A percentile compares a stretch with the other conserved stretches of the same genome.
phyloP scores from a whole-genome alignment of 2,329 filamentous ascomycete species.

The Proliferodiscus dingleyae region DNA sequence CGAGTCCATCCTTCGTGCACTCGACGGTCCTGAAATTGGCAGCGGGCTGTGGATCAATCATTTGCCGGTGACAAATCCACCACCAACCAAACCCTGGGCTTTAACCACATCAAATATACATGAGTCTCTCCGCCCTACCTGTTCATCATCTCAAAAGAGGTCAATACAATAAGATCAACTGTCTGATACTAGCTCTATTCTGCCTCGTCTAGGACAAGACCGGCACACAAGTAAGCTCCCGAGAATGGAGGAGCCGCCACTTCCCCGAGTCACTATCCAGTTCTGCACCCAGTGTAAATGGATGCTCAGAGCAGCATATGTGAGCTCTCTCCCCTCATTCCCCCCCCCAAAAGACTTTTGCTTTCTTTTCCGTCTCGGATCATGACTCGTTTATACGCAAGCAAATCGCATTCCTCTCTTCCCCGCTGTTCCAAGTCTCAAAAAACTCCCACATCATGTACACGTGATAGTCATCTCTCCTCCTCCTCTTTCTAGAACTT shows the following conservation, averaged over 20 bases:
- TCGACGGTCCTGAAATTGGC: neutral
- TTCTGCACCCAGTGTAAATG: slow-evolving; percentile 94
- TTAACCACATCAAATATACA: too few species aligned
- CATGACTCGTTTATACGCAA: neutral
- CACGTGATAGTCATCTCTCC: slow-evolving; percentile 3
- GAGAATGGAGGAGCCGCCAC: slow-evolving; percentile 26
- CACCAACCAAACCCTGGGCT: too few species aligned
- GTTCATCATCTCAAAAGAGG: too few species aligned
- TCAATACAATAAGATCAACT: slow-evolving; percentile 10
- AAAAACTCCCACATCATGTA: neutral
- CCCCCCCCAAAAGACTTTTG: neutral
- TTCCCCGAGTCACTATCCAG: slow-evolving; percentile 78
- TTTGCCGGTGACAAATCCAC: too few species aligned
- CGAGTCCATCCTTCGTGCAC: neutral
- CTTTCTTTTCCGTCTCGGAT: neutral
- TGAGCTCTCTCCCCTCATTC: slow-evolving; percentile 39
- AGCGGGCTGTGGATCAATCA: too few species aligned
- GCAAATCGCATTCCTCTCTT: neutral
- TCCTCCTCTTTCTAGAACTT: neutral
- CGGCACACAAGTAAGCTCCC: neutral
- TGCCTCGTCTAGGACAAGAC: neutral
- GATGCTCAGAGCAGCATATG: slow-evolving; percentile 79
- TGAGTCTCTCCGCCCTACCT: too few species aligned
- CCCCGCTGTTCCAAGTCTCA: slow-evolving; percentile 4
- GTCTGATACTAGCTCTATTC: slow-evolving; percentile 10